Percentiles rank a stretch among this genome's conserved stretches.
Conservation (phyloP, 1,284 basidiomycete genomes). For the Leucoagaricus sp. region DNA sequence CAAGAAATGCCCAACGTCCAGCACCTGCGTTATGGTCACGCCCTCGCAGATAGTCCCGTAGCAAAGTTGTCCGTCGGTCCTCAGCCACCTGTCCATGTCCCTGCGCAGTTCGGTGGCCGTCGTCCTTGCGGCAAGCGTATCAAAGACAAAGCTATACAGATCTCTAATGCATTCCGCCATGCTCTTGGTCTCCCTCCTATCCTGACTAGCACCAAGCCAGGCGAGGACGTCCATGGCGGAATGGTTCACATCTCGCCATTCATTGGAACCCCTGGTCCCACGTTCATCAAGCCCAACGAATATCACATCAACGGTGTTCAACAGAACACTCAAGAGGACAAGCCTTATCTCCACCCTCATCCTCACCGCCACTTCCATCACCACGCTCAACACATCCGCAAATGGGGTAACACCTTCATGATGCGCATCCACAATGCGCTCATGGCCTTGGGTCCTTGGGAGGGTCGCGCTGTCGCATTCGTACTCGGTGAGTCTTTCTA, state of each 20-base stretch:
- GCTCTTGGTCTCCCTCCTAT: conserved; percentile 50
- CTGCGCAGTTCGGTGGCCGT: conserved; percentile 4
- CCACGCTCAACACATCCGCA: conserved; percentile 23
- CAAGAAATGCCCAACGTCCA: conserved; percentile 12
- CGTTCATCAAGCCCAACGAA: conserved; percentile 10
- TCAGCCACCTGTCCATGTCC: conserved; percentile 12
- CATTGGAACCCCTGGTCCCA: conserved; percentile 27
- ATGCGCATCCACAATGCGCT: conserved; percentile 63
- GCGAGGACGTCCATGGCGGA: conserved; percentile 18
- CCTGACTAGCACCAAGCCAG: conserved; percentile 21
- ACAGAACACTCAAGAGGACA: not conserved
- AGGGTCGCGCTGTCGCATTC: conserved; percentile 75
- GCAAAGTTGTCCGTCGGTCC: conserved; percentile 5
- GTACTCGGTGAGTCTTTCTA: conserved; percentile 57
- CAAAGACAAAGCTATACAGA: conserved; percentile 44
- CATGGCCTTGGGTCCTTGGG: conserved; percentile 75
- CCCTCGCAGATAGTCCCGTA: conserved; percentile 21
- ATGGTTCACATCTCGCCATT: conserved; percentile 37
- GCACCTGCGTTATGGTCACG: conserved; percentile 32
- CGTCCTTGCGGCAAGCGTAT: conserved; percentile 24
- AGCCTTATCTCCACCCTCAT: conserved; percentile 12
- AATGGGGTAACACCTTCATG: conserved; percentile 43
- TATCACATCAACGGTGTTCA: not conserved
- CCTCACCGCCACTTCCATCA: conserved; percentile 27
- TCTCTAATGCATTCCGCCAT: conserved; percentile 50